phyloP scores from a whole-genome alignment of 306 rosid genomes.

The Corylus avellana region DNA sequence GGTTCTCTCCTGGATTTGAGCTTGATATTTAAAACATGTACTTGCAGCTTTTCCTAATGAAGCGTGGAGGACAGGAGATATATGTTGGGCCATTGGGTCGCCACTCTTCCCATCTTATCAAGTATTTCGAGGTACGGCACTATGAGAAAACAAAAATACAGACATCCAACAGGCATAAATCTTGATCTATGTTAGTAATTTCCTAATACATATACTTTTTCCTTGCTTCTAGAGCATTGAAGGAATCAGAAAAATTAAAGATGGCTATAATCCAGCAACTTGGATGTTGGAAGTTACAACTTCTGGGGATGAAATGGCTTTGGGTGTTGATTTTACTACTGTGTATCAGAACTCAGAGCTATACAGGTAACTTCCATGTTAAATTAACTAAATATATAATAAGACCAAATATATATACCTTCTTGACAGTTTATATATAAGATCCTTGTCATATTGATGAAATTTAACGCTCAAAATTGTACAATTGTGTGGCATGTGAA shows the following conservation, averaged over 20 bases:
- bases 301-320: conserved; percentile 46
- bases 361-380: conserved; percentile 33
- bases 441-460: too few relatives aligned
- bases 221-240: conserved; percentile 44
- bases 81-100: conserved; percentile 75
- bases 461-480: neutral
- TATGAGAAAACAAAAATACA: neutral
- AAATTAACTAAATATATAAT: neutral
- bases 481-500: neutral
- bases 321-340: conserved; percentile 60
- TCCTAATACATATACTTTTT: neutral
- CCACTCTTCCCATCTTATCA: conserved; percentile 51
- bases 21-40: neutral
- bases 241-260: conserved; percentile 61
- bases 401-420: neutral
- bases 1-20: too few relatives aligned
- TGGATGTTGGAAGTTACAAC: conserved; percentile 81
- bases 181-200: neutral
- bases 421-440: too few relatives aligned
- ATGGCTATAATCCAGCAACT: conserved; percentile 75
- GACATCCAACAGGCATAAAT: neutral
- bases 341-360: conserved; percentile 57
- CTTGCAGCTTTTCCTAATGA: conserved; percentile 46
- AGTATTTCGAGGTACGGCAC: conserved; percentile 51
- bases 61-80: conserved; percentile 73